These are phyloP conservation scores for Acephala macrosclerotiorum DNA, from an alignment of 2,329 filamentous ascomycete genomes.

Conservation along the genomic window DNA sequence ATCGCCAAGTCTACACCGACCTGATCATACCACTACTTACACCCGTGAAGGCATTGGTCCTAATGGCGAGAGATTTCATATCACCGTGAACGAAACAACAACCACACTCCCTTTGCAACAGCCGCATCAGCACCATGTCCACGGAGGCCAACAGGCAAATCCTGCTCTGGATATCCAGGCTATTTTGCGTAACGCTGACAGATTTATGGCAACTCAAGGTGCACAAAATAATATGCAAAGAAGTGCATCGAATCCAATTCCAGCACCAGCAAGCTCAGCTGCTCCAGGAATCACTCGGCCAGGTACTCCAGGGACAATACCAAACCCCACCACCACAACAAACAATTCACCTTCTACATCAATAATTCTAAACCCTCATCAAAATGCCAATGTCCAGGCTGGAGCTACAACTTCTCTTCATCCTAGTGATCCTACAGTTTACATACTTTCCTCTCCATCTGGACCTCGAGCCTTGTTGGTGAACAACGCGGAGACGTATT, in stretches of 20 bases:
- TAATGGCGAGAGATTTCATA: conserved; percentile 59
- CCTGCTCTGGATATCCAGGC: conserved; percentile 38
- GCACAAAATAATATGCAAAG: conserved; percentile 32
- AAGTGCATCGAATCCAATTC: conserved; percentile 33
- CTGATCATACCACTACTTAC: conserved; percentile 51
- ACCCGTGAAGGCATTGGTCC: conserved; percentile 57
- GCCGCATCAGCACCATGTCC: conserved; percentile 27
- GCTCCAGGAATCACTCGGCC: conserved; percentile 20
- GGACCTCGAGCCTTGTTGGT: conserved; percentile 66
- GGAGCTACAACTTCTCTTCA: conserved; percentile 29
- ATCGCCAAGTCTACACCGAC: conserved; percentile 42
- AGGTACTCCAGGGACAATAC: conserved; percentile 20
- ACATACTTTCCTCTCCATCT: conserved; percentile 65
- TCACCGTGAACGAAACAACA: conserved; percentile 57
- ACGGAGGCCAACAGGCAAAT: conserved; percentile 23
- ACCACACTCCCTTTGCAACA: conserved; percentile 35
- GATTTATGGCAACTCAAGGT: conserved; percentile 31
- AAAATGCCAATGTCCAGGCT: conserved; percentile 17
- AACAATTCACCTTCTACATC: conserved; percentile 27
- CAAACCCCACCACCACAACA: conserved; percentile 27
- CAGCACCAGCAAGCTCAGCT: conserved; percentile 16
- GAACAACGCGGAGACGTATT: conserved; percentile 60
- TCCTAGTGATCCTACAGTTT: conserved; percentile 56
- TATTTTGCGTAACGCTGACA: conserved; percentile 38
- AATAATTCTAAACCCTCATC: conserved; percentile 16